Percentiles rank a stretch among this genome's conserved stretches.
phyloP scores from a whole-genome alignment of 2,329 filamentous ascomycete species.

The Ceratocystis destructans region DNA sequence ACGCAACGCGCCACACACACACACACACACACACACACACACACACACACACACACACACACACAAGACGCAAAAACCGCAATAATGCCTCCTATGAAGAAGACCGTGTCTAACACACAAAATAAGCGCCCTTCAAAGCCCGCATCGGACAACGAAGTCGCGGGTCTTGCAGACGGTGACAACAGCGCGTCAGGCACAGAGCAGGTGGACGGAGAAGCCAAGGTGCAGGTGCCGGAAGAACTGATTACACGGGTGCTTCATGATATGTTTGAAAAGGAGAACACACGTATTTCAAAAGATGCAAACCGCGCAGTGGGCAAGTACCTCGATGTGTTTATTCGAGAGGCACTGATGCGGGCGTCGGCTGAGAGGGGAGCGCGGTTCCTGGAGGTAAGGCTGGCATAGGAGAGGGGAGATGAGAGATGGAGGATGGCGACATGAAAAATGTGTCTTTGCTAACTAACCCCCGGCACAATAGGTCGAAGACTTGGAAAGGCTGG shows the following conservation, averaged over 20 bases:
- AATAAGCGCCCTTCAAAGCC: background rate
- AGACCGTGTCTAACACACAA: slow-evolving; percentile 18
- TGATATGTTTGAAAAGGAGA: slow-evolving; percentile 59
- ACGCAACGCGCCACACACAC: too few relatives aligned
- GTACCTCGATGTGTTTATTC: slow-evolving; percentile 84
- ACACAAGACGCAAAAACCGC: background rate
- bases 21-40: too few relatives aligned
- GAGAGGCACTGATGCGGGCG: slow-evolving; percentile 72
- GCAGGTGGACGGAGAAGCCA: slow-evolving; percentile 26
- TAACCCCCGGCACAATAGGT: slow-evolving; percentile 32
- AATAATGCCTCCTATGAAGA: background rate
- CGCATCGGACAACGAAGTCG: background rate
- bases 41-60: too few relatives aligned
- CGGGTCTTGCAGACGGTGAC: slow-evolving; percentile 22
- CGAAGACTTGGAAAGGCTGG: slow-evolving; percentile 79
- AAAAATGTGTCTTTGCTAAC: too few relatives aligned
- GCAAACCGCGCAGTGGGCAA: slow-evolving; percentile 64
- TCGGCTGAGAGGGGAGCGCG: slow-evolving; percentile 54
- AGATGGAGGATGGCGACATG: background rate
- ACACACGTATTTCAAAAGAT: slow-evolving; percentile 60
- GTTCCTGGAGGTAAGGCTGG: slow-evolving; percentile 54
- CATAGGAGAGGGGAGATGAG: background rate
- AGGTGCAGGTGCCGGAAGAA: slow-evolving; percentile 51
- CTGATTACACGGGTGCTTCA: slow-evolving; percentile 66
- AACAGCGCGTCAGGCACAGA: background rate